A percentile compares a stretch with the other conserved stretches of the same genome.
These are phyloP conservation scores for Volvariella volvacea DNA, from an alignment of 1,284 basidiomycete genomes.

Conservation along the genomic window DNA sequence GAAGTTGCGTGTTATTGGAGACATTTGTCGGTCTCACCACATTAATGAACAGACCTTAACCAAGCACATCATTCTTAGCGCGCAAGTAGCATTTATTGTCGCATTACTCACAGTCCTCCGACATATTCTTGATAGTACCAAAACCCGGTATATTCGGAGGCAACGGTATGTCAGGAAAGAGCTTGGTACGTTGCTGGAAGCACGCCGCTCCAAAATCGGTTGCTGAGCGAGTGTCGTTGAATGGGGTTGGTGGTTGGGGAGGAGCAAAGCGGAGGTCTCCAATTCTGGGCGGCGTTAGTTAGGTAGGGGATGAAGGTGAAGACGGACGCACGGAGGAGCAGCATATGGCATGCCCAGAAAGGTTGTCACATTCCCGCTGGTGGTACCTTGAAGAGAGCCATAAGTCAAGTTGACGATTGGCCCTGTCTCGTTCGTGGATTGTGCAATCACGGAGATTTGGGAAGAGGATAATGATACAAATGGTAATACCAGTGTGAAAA, in stretches of 20 bases:
- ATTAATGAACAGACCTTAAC: constrained; percentile 48
- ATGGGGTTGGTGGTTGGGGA: constrained; percentile 25
- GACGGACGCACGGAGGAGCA: constrained; percentile 27
- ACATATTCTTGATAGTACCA: not conserved
- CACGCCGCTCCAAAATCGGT: constrained; percentile 31
- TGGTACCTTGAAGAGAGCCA: constrained; percentile 29
- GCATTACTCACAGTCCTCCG: constrained; percentile 42
- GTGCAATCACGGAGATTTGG: too few relatives aligned
- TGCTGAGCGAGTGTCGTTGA: constrained; percentile 21
- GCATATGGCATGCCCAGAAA: constrained; percentile 50
- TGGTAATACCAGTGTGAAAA: too few relatives aligned
- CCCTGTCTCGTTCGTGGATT: constrained; percentile 6
- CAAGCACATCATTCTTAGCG: not conserved
- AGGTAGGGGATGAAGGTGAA: not conserved
- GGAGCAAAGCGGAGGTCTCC: constrained; percentile 34
- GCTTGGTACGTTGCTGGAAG: constrained; percentile 23
- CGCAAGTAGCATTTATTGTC: too few relatives aligned
- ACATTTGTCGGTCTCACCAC: constrained; percentile 42
- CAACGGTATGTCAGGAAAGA: not conserved
- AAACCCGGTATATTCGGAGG: not conserved
- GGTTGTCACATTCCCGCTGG: constrained; percentile 21
- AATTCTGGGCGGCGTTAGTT: constrained; percentile 17
- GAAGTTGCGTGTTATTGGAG: constrained; percentile 33
- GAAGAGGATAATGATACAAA: too few relatives aligned
- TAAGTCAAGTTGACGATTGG: constrained; percentile 29